phyloP scores from a whole-genome alignment of 2,329 filamentous ascomycete species.

The Phyllosticta ampelicida region DNA sequence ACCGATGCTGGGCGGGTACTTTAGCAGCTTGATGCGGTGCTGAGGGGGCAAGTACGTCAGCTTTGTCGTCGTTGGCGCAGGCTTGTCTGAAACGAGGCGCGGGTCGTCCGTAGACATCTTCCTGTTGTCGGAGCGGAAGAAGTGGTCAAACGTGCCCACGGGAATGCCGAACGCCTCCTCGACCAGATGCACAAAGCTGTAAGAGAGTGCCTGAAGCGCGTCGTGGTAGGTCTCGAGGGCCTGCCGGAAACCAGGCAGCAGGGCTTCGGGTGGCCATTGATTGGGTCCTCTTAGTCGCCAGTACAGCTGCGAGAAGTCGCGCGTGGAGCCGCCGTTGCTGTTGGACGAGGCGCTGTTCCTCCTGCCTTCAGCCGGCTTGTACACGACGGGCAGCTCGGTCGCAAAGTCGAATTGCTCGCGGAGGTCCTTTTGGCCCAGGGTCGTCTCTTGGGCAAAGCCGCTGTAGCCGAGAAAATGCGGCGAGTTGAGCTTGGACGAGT shows the following conservation, averaged over 20 bases:
- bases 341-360: not conserved
- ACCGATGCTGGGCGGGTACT: constrained; percentile 34
- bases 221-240: constrained; percentile 37
- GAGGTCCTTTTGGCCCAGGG: constrained; percentile 41
- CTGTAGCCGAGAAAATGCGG: constrained; percentile 53
- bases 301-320: constrained; percentile 30
- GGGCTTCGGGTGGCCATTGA: constrained; percentile 24
- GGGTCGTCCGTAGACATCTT: not conserved
- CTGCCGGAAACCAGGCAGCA: constrained; percentile 22
- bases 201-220: constrained; percentile 41
- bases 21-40: constrained; percentile 49
- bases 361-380: constrained; percentile 16
- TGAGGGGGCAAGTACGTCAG: constrained; percentile 28
- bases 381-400: constrained; percentile 39
- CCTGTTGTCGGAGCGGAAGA: constrained; percentile 33
- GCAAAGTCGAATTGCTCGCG: constrained; percentile 52
- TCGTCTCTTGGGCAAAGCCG: constrained; percentile 44
- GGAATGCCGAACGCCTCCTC: constrained; percentile 45
- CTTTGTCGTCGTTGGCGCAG: not conserved
- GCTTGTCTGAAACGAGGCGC: not conserved
- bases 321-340: constrained; percentile 19
- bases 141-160: constrained; percentile 36
- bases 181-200: constrained; percentile 46
- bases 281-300: constrained; percentile 32
- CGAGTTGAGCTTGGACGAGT: constrained; percentile 40